These are phyloP conservation scores for Avena insularis DNA, from an alignment of 176 grass and related monocot genomes.

Conservation along the genomic window DNA sequence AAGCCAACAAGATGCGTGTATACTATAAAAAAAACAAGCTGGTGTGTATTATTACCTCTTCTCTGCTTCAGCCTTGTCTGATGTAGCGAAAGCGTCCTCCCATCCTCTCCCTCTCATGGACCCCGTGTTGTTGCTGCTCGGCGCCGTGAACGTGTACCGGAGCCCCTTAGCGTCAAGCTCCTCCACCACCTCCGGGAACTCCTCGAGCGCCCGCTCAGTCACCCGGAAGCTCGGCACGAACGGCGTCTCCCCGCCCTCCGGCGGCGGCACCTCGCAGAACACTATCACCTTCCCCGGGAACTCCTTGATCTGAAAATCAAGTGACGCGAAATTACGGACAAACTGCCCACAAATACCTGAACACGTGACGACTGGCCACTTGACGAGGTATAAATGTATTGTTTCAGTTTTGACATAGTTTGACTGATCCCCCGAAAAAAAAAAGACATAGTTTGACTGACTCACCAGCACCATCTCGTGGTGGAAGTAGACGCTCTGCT, in stretches of 20 bases:
- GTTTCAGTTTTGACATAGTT: no score
- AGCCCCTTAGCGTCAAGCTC: constrained; percentile 52
- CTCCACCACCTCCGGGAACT: constrained; percentile 65
- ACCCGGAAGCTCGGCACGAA: constrained; percentile 77
- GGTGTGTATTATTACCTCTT: constrained; percentile 12
- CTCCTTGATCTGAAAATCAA: constrained; percentile 34
- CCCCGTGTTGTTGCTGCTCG: constrained; percentile 58
- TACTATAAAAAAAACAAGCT: no score
- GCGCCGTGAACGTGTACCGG: constrained; percentile 61
- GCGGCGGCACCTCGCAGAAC: constrained; percentile 64
- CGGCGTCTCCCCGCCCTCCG: constrained; percentile 66
- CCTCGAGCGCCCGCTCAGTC: constrained; percentile 49
- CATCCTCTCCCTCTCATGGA: constrained; percentile 73
- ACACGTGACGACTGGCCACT: no score
- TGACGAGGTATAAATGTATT: no score
- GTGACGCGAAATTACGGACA: not conserved
- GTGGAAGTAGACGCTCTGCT: constrained; percentile 77
- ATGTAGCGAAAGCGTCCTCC: constrained; percentile 69
- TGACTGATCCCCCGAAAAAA: not conserved
- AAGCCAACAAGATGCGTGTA: not conserved
- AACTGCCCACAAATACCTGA: not conserved
- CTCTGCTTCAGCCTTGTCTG: constrained; percentile 57
- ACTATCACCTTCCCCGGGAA: constrained; percentile 55
- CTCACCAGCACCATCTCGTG: constrained; percentile 51
- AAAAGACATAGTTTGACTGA: not conserved